These are phyloP conservation scores for Letharia columbiana DNA, from an alignment of 495 filamentous ascomycete species.

Conservation along the genomic window DNA sequence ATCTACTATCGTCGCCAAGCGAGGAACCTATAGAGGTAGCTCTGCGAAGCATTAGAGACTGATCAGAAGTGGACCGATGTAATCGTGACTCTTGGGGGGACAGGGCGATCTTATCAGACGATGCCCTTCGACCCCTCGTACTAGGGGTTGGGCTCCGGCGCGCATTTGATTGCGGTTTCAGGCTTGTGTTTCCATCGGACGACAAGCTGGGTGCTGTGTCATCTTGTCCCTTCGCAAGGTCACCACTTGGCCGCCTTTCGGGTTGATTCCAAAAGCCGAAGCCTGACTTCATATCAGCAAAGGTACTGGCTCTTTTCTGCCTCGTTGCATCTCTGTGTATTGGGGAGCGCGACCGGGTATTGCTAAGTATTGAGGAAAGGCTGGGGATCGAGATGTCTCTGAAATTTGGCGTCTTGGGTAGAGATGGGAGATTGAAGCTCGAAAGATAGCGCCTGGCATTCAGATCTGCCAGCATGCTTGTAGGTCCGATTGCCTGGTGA, in stretches of 20 bases:
- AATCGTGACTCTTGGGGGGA: conserved; percentile 34
- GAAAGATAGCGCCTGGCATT: conserved; percentile 27
- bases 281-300: conserved; percentile 14
- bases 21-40: conserved; percentile 69
- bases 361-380: conserved; percentile 15
- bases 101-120: conserved; percentile 27
- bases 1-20: conserved; percentile 77
- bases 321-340: conserved; percentile 5
- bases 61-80: conserved; percentile 62
- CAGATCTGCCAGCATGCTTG: conserved; percentile 31
- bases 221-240: not conserved
- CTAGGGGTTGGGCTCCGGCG: conserved; percentile 25
- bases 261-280: conserved; percentile 23
- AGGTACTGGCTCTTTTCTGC: conserved; percentile 21
- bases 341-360: conserved; percentile 17
- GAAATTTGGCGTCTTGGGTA: conserved; percentile 40
- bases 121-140: conserved; percentile 28
- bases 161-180: not conserved
- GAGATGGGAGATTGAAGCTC: conserved; percentile 37
- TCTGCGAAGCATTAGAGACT: conserved; percentile 53
- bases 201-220: not conserved
- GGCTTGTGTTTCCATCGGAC: not conserved
- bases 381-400: conserved; percentile 23
- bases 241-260: not conserved
- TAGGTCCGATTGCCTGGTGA: conserved; percentile 38